These are phyloP conservation scores for Mrakia blollopis DNA, from an alignment of 768 basidiomycete species.

Conservation along the genomic window DNA sequence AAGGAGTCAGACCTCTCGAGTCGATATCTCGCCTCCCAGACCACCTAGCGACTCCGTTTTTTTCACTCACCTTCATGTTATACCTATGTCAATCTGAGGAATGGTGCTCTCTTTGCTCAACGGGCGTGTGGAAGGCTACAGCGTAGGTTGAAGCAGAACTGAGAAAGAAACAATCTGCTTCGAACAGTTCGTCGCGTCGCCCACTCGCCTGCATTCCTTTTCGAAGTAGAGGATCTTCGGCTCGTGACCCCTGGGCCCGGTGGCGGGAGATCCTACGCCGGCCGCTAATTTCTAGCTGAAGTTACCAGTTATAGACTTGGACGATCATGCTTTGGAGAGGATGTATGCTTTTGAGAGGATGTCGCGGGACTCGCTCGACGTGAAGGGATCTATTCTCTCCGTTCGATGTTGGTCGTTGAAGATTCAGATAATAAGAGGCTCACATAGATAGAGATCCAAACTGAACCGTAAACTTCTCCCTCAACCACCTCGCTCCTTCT, in stretches of 20 bases:
- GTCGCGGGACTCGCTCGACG: background rate
- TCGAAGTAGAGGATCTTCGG: background rate
- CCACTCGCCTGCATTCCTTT: too few relatives aligned
- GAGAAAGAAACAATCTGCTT: too few relatives aligned
- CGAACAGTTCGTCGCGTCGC: too few relatives aligned
- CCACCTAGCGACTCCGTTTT: background rate
- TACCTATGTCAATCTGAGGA: conserved; percentile 93
- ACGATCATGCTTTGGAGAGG: background rate
- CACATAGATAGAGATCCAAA: background rate
- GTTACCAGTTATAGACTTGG: background rate
- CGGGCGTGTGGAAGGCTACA: conserved; percentile 74
- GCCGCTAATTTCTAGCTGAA: background rate
- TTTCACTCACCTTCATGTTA: conserved; percentile 68
- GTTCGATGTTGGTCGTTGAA: too few relatives aligned
- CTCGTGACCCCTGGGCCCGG: background rate
- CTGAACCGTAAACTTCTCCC: background rate
- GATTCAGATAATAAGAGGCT: background rate
- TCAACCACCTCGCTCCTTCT: conserved; percentile 2
- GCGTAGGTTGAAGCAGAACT: conserved; percentile 81
- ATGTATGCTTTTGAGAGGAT: too few relatives aligned
- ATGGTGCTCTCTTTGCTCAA: conserved; percentile 84
- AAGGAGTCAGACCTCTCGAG: background rate
- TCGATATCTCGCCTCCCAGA: background rate
- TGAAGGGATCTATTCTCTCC: too few relatives aligned
- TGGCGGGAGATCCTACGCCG: background rate